Evolutionary conservation across 2,329 filamentous ascomycete genomes (phyloP).

Genomic region (Aspergillus quadrilineatus): DNA sequence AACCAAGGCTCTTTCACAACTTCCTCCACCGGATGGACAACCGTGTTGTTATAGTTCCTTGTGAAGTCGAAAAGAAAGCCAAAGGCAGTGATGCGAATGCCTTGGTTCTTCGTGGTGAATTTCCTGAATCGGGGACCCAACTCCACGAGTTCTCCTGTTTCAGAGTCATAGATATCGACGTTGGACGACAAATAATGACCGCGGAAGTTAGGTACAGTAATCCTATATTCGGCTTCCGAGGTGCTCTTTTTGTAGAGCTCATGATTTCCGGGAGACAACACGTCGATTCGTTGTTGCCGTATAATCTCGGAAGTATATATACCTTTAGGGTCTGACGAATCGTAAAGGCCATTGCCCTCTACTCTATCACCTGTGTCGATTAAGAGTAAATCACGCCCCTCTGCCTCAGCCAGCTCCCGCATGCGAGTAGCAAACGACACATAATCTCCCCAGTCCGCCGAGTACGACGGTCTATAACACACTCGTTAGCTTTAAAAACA

Average conservation of each 20-base stretch:
- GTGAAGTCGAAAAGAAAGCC: conserved; percentile 95
- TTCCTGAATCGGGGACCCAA: conserved; percentile 81
- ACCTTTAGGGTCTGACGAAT: conserved; percentile 83
- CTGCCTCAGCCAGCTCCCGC: conserved; percentile 71
- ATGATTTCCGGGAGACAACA: conserved; percentile 88
- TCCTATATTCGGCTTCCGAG: conserved; percentile 72
- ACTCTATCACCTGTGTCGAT: conserved; percentile 91
- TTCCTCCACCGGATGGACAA: conserved; percentile 75
- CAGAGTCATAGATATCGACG: conserved; percentile 77
- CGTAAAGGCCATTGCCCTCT: conserved; percentile 93
- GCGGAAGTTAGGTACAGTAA: conserved; percentile 79
- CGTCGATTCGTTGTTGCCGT: conserved; percentile 75
- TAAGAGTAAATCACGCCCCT: conserved; percentile 82
- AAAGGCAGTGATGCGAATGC: conserved; percentile 79
- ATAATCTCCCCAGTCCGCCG: conserved; percentile 97
- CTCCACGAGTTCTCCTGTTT: conserved; percentile 68
- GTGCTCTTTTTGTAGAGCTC: conserved; percentile 84
- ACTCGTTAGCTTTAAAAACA: conserved; percentile 14
- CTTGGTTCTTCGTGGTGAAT: conserved; percentile 88
- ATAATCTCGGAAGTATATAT: conserved; percentile 86
- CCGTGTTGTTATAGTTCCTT: conserved; percentile 84
- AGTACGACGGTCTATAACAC: conserved; percentile 71
- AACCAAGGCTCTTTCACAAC: conserved; percentile 88
- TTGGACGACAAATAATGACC: conserved; percentile 86
- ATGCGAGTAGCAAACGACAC: conserved; percentile 87